Base-by-base conservation (phyloP, 2,329 filamentous ascomycete species). In the Trichophyton benhamiae region DNA sequence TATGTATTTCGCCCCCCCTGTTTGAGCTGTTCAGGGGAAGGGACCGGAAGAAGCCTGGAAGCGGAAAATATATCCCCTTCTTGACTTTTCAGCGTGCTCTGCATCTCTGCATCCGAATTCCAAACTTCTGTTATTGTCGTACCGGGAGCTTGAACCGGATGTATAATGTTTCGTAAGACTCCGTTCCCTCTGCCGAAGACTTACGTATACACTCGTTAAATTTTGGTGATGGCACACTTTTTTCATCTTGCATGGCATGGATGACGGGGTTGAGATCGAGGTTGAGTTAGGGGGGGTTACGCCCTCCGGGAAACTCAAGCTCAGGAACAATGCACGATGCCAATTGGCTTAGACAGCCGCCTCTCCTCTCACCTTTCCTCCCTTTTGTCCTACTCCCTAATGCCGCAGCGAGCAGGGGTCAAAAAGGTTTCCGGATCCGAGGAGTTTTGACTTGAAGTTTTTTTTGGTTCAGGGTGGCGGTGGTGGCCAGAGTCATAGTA, bases 291-390 rank as follows among this genome's bases (percentile, higher is more conserved):
- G 52, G 30, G 25, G 52, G 30, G 30, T 8, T 33, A 55, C 52
- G 52, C 27, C 52, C 25, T 55, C 17, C 27, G 13, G 27, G 27
- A 53, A 53, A 25, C 33, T 13, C 20, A 55, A 17, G 52, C 27
- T 33, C 27, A 33, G 20, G 7, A n/a, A n/a, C 15, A 9, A 55
- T 13, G 30, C 9, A n/a, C 3, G 52, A 55, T 55, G 30, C 30
- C 52, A 55, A 44, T 55, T 55, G 52, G 52, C 27, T 27, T 27
- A 55, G 52, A 55, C 52, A 55, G 52, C 52, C 52, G 52, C 52
- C 27, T 52, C 11, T 52, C 46, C 22, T 48, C 20, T 27, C 8
- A 15, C 1, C 33, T 38, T 52, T 25, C 20, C 46, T 48, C 44
- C n/a, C 9, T n/a, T n/a, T 44, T 44, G 13, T 20, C 44, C 46